Evolutionary conservation across 805 yeast species (phyloP).

Genomic region (Candida alai): DNA sequence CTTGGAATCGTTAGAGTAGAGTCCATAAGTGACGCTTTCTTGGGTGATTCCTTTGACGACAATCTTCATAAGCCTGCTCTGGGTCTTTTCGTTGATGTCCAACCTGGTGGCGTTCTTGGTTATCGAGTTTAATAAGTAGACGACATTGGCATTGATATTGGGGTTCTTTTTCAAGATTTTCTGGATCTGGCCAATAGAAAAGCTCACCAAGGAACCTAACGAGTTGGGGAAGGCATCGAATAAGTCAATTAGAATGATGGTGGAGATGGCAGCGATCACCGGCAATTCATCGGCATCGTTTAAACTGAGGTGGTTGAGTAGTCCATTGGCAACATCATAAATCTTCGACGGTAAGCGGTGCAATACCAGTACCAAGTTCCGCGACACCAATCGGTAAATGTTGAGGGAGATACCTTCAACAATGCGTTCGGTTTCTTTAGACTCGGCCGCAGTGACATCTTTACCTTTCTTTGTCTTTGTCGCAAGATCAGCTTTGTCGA

Average conservation of each 20-base stretch:
- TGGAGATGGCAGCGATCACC: constrained; percentile 19
- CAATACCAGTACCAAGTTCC: constrained; percentile 24
- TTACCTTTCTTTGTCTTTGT: constrained; percentile 11
- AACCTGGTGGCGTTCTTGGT: constrained; percentile 32
- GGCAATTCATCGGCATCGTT: constrained; percentile 15
- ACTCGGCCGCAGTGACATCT: neutral
- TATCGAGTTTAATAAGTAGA: constrained; percentile 28
- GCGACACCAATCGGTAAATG: constrained; percentile 26
- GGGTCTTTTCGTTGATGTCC: constrained; percentile 39
- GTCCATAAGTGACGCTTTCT: constrained; percentile 16
- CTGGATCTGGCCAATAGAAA: constrained; percentile 32
- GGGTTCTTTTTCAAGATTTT: constrained; percentile 37
- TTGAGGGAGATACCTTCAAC: constrained; percentile 12
- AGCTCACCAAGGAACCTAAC: constrained; percentile 32
- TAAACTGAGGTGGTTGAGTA: constrained; percentile 22
- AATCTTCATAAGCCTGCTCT: constrained; percentile 31
- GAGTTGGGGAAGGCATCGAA: constrained; percentile 35
- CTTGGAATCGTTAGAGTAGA: constrained; percentile 12
- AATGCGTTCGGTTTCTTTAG: neutral
- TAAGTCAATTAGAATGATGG: constrained; percentile 33
- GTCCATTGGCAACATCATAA: constrained; percentile 35
- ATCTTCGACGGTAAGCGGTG: constrained; percentile 29
- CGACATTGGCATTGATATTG: constrained; percentile 20
- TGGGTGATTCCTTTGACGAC: constrained; percentile 24
- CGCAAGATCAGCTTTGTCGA: constrained; percentile 15